These are phyloP conservation scores for Boletus tomentosulus DNA, from an alignment of 768 basidiomycete species.

Conservation along the genomic window DNA sequence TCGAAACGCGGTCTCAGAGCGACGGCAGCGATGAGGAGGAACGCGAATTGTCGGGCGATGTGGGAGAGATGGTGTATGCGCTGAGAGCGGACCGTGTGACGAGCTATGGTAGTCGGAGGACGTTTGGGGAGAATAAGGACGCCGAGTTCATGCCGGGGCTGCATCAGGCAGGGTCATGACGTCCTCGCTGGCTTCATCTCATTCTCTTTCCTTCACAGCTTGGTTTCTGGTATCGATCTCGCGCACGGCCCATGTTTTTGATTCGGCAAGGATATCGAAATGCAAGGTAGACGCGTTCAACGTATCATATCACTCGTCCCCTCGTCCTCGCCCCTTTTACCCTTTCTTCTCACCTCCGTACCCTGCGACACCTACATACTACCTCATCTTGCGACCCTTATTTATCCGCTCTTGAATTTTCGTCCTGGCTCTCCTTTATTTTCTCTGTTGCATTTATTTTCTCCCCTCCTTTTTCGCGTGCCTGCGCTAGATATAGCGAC, in stretches of 20 bases:
- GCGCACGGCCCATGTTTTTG: slow-evolving; percentile 8
- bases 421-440: background rate
- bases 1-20: background rate
- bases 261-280: slow-evolving; percentile 4
- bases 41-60: slow-evolving; percentile 10
- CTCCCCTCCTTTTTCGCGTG: background rate
- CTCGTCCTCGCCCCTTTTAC: background rate
- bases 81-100: slow-evolving; percentile 5
- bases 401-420: background rate
- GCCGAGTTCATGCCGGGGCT: slow-evolving; percentile 14
- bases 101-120: slow-evolving; percentile 18
- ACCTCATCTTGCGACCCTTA: background rate
- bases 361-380: slow-evolving; percentile 12
- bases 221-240: slow-evolving; percentile 11
- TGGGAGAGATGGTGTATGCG: slow-evolving; percentile 10
- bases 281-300: slow-evolving; percentile 3
- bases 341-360: background rate
- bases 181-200: background rate
- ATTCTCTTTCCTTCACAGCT: background rate
- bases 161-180: too few relatives aligned
- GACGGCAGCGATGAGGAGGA: background rate
- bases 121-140: slow-evolving; percentile 27
- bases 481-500: slow-evolving; percentile 10
- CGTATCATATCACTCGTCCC: slow-evolving; percentile 14
- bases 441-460: background rate